phyloP scores from a whole-genome alignment of 1,139 yeast genomes.

The Sugiyamaella grinbergsii region DNA sequence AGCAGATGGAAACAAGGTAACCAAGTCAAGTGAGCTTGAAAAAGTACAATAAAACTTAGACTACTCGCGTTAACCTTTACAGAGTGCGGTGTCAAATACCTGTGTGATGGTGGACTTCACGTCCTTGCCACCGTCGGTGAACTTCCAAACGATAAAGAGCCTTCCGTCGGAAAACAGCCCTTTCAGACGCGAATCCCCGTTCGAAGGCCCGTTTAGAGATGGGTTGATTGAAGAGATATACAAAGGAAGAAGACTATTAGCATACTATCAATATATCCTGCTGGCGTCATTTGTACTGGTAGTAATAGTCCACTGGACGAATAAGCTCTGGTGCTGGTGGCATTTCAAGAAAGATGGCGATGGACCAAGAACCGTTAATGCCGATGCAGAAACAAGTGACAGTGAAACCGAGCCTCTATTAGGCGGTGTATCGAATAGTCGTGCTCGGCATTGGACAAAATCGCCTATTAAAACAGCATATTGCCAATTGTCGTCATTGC shows the following conservation, averaged over 20 bases:
- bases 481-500: conserved; percentile 11
- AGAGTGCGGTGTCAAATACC: not conserved
- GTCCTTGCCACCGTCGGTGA: not conserved
- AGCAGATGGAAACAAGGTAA: not conserved
- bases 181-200: conserved; percentile 23
- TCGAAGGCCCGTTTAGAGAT: conserved; percentile 22
- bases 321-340: conserved; percentile 1
- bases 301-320: conserved; percentile 20
- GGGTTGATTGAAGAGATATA: conserved; percentile 21
- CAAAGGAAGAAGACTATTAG: conserved; percentile 20
- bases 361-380: not conserved
- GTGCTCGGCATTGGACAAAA: not conserved
- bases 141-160: not conserved
- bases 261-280: conserved; percentile 20
- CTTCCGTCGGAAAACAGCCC: conserved; percentile 16
- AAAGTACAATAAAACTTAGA: no score
- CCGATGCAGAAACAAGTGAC: not conserved
- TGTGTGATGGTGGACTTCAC: not conserved
- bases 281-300: conserved; percentile 10
- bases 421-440: not conserved
- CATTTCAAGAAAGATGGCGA: not conserved
- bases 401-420: not conserved
- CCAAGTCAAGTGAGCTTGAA: not conserved
- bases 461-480: not conserved
- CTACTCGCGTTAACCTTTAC: no score